These are phyloP conservation scores for Phytophthora tentaculata DNA, from an alignment of 352 stramenopile genomes.

Conservation along the genomic window DNA sequence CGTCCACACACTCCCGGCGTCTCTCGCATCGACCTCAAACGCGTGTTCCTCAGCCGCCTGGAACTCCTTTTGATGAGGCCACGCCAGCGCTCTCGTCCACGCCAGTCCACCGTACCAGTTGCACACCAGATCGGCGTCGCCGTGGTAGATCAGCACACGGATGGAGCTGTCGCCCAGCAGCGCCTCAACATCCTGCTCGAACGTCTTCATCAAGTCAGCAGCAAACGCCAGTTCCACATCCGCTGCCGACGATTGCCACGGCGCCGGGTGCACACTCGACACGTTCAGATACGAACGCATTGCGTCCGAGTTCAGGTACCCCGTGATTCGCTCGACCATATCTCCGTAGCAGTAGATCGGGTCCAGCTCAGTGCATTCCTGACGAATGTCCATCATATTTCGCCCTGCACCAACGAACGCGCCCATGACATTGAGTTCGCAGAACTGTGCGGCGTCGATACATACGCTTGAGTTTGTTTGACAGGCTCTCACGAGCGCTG, in stretches of 20 bases:
- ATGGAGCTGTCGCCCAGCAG: constrained; percentile 69
- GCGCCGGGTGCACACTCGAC: constrained; percentile 27
- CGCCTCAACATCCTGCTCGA: constrained; percentile 82
- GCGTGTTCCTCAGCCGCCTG: constrained; percentile 41
- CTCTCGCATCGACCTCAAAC: constrained; percentile 19
- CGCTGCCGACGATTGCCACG: constrained; percentile 60
- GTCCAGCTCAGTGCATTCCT: constrained; percentile 36
- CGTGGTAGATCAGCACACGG: constrained; percentile 95
- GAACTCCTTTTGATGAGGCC: constrained; percentile 88
- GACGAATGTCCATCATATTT: constrained; percentile 69
- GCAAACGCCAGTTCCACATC: constrained; percentile 34
- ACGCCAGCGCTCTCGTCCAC: constrained; percentile 93
- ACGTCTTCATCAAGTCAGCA: constrained; percentile 93
- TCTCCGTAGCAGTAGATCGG: constrained; percentile 35
- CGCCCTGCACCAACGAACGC: constrained; percentile 27
- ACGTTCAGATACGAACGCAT: constrained; percentile 42
- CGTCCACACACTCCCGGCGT: constrained; percentile 24
- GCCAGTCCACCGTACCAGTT: constrained; percentile 96
- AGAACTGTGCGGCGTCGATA: constrained; percentile 33
- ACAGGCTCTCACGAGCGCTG: constrained; percentile 34
- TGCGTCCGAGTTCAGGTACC: constrained; percentile 63
- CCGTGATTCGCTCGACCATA: constrained; percentile 38
- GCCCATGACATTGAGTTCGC: constrained; percentile 27
- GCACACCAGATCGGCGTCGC: constrained; percentile 96
- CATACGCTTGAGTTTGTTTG: constrained; percentile 34